Evolutionary conservation across 2,329 filamentous ascomycete species (phyloP).

Genomic region (Cadophora malorum): DNA sequence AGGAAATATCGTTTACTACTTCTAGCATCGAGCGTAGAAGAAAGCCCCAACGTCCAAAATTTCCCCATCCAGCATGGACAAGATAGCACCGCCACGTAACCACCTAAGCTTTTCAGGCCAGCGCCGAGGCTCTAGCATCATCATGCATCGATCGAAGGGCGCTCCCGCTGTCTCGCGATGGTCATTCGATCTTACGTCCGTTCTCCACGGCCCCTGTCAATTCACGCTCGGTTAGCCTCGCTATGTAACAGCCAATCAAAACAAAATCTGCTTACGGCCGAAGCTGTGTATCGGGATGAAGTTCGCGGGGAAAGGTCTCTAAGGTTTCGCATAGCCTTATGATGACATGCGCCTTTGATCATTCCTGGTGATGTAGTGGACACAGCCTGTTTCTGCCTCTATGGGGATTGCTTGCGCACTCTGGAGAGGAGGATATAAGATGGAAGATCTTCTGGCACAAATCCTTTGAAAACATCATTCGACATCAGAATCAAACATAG

Average conservation of each 20-base stretch:
- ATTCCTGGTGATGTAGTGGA: not conserved
- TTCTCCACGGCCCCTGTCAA: conserved; percentile 3
- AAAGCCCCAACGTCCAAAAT: conserved; percentile 7
- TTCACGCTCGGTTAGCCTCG: not conserved
- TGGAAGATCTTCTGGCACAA: not conserved
- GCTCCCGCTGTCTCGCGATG: not conserved
- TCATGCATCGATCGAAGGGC: not conserved
- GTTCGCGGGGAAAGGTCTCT: not conserved
- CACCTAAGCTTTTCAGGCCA: not conserved
- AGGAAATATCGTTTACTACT: too few relatives aligned
- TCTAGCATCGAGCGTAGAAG: not conserved
- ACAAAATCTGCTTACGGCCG: conserved; percentile 16
- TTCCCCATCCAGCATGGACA: not conserved
- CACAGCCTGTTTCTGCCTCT: not conserved
- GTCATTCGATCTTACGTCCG: conserved; percentile 17
- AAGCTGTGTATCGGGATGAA: conserved; percentile 7
- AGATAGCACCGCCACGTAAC: not conserved
- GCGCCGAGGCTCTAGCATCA: not conserved
- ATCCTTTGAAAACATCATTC: not conserved
- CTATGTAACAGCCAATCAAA: conserved; percentile 13
- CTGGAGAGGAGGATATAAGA: not conserved
- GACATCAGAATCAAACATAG: not conserved
- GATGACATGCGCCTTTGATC: conserved; percentile 3
- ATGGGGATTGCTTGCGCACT: not conserved
- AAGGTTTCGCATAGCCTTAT: conserved; percentile 6